A percentile compares a stretch with the other conserved stretches of the same genome.
phyloP scores from a whole-genome alignment of 1,139 yeast genomes.

The Sugiyamaella japonica region DNA sequence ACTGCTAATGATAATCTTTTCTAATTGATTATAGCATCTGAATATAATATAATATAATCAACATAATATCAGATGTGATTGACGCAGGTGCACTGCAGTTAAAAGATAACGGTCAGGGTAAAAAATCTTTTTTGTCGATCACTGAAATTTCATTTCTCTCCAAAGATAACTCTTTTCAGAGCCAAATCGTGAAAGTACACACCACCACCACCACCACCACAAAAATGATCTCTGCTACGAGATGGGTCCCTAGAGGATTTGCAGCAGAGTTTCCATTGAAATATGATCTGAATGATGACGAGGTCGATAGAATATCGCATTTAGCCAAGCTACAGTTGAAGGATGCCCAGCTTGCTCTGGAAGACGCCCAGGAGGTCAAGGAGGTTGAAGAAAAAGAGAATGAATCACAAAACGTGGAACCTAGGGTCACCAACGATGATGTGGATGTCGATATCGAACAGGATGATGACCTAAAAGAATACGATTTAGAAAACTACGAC shows the following conservation, averaged over 20 bases:
- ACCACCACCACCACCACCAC: neutral
- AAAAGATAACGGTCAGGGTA: slow-evolving; percentile 10
- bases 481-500: slow-evolving; percentile 82
- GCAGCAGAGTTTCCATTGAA: slow-evolving; percentile 91
- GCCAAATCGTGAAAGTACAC: neutral
- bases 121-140: slow-evolving; percentile 15
- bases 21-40: too few species aligned
- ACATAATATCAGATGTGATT: neutral
- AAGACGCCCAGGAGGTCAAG: slow-evolving; percentile 41
- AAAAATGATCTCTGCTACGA: slow-evolving; percentile 84
- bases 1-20: too few species aligned
- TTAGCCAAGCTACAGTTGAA: slow-evolving; percentile 80
- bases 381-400: slow-evolving; percentile 26
- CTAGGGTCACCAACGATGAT: slow-evolving; percentile 20
- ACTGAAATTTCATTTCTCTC: slow-evolving; percentile 12
- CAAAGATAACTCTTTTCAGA: too few species aligned
- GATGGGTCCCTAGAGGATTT: slow-evolving; percentile 96
- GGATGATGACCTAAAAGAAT: slow-evolving; percentile 78
- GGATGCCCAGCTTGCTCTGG: slow-evolving; percentile 67
- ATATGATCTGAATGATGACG: slow-evolving; percentile 86
- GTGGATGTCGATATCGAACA: slow-evolving; percentile 31
- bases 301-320: slow-evolving; percentile 84
- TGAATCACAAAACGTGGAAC: neutral
- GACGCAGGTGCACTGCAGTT: too few species aligned
- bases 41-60: too few species aligned